Base-by-base conservation (phyloP, 306 rosid species). In the Gleditsia sinensis region DNA sequence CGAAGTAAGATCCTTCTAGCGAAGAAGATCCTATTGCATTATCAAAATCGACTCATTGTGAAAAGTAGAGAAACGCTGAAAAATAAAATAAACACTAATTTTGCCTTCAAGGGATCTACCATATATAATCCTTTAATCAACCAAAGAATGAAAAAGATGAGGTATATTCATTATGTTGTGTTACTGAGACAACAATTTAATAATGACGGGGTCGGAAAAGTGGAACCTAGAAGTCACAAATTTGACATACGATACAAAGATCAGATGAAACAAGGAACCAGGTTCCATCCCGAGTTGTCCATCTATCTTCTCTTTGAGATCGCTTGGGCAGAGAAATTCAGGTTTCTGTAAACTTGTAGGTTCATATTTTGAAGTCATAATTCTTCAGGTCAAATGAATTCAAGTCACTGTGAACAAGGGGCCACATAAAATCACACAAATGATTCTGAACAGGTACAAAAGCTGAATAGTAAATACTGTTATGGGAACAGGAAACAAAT, bases 281-380 rank as follows among this genome's bases (percentile, higher is more conserved):
- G 64, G 32, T 61, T 54, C 13, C 28, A 60, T 0, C 69, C 20
- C 3, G 19, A 39, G 42, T 37, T 5, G 30, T 51, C 45, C 50
- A 74, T 62, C 34, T 48, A 20, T 40, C 46, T 56, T 23, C 28
- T 40, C 63, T 43, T 36, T 64, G 45, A 32, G 74, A 69, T 60
- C 69, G 46, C 51, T 34, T 40, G 30, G 9, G 32, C 23, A 53
- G 51, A 71, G n/a, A 24, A 50, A 54, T 37, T 25, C 21, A 67
- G 39, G 33, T 56, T 37, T 58, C 63, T 7, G 60, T 36, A 9
- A 19, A 40, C 59, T 27, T 37, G 17, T 16, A 16, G 16, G 30
- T 74, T 74, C 75, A 67, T n/a, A n/a, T 46, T 68, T 58, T 77
- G 43, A 48, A 37, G 28, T 59, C 21, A 59, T 20, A 59, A 50